Percentiles rank a stretch among this genome's conserved stretches.
Evolutionary conservation across 768 basidiomycete genomes (phyloP).

Genomic region (Tylopilus sp.): DNA sequence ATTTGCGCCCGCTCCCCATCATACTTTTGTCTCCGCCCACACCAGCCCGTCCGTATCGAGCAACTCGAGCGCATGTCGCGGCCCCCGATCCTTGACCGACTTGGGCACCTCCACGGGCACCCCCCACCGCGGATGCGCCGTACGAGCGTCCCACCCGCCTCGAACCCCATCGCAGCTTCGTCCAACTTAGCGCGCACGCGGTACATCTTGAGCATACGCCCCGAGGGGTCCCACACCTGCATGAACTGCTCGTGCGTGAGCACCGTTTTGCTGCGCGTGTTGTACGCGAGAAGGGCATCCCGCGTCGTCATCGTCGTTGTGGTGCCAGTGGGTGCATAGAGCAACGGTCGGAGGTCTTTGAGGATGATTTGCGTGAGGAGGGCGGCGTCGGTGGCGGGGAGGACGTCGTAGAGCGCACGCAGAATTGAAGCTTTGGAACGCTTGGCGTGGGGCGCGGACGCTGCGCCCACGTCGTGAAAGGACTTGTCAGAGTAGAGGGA

Average conservation of each 20-base stretch:
- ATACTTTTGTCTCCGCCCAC: constrained; percentile 92
- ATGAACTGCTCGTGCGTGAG: constrained; percentile 65
- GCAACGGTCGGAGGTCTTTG: constrained; percentile 76
- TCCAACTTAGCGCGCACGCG: constrained; percentile 55
- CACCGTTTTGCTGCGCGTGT: constrained; percentile 51
- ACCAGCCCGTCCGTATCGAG: constrained; percentile 33
- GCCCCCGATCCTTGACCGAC: constrained; percentile 68
- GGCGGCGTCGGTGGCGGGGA: constrained; percentile 61
- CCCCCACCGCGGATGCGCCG: constrained; percentile 47
- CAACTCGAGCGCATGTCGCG: constrained; percentile 50
- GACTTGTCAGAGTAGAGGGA: constrained; percentile 56
- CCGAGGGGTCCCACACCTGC: constrained; percentile 64
- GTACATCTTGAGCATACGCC: constrained; percentile 51
- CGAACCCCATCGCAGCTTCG: constrained; percentile 47
- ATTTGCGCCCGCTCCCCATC: constrained; percentile 96
- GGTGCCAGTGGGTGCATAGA: constrained; percentile 61
- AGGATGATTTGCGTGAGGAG: constrained; percentile 85
- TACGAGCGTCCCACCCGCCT: constrained; percentile 28
- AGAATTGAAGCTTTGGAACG: constrained; percentile 40
- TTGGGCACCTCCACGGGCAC: constrained; percentile 77
- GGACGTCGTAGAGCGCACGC: constrained; percentile 51
- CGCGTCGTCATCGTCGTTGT: constrained; percentile 42
- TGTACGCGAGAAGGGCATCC: constrained; percentile 50
- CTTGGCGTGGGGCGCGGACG: constrained; percentile 27
- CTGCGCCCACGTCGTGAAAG: constrained; percentile 37